Evolutionary conservation across 345 rosid genomes (phyloP).

Genomic region (Hibiscus syriacus): DNA sequence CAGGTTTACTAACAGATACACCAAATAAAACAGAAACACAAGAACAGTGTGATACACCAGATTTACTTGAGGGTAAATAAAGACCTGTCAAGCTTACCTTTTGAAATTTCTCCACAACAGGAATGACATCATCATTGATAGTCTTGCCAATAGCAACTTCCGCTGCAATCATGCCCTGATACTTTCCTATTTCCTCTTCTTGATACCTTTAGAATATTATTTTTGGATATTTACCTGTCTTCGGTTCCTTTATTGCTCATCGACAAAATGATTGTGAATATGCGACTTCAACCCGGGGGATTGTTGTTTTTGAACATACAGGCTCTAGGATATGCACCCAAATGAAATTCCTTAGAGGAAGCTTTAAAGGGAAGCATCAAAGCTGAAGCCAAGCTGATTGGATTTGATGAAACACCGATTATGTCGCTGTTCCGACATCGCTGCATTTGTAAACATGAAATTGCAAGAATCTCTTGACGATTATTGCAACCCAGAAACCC

Average conservation of each 20-base stretch:
- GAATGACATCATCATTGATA: constrained; percentile 48
- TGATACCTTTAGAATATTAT: constrained; percentile 3
- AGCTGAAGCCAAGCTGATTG: constrained; percentile 65
- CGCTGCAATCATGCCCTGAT: constrained; percentile 28
- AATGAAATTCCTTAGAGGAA: constrained; percentile 46
- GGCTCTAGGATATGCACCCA: constrained; percentile 47
- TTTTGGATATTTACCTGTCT: constrained; percentile 1
- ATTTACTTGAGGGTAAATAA: background rate
- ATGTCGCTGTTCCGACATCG: constrained; percentile 27
- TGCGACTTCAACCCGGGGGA: no score
- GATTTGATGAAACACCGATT: constrained; percentile 65
- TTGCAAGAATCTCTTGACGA: constrained; percentile 6
- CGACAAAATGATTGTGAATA: background rate
- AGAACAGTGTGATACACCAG: background rate
- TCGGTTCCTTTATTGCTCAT: background rate
- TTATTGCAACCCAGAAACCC: constrained; percentile 4
- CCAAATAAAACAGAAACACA: background rate
- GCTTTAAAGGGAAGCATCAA: constrained; percentile 40
- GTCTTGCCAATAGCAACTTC: constrained; percentile 45
- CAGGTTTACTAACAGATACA: background rate
- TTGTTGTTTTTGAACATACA: constrained; percentile 26
- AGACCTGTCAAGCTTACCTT: constrained; percentile 34
- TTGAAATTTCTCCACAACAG: constrained; percentile 49
- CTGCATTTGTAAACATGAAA: constrained; percentile 22
- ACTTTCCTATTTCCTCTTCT: background rate